Base-by-base conservation (phyloP, 2,329 filamentous ascomycete genomes). In the Cladosporium sp. region DNA sequence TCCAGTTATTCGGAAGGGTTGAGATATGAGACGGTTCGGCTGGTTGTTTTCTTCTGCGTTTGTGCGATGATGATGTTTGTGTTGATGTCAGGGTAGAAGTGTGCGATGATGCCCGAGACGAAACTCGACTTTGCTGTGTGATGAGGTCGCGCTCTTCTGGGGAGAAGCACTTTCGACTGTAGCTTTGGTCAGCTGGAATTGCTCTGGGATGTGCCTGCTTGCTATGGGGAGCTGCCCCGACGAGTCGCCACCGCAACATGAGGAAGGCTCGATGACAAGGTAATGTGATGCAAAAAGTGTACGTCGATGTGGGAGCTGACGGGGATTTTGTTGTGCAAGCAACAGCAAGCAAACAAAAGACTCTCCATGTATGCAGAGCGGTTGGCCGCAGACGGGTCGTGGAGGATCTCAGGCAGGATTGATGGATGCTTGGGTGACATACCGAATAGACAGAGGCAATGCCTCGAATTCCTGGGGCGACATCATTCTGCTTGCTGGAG, bases 121-220 rank as follows among this genome's bases (percentile, higher is more conserved):
- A 15, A 5, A 18, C 15, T 17, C n/a, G 43, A 19, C 45, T 41
- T 43, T 70, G 70, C 60, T 83, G 81, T 44, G 79, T 79, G 64
- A 89, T 82, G 60, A 82, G 80, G 52, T 87, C 75, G 52, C 85
- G 80, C 68, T 89, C 86, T 56, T 86, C 75, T 7, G 81, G 84
- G 27, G 85, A 87, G 71, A 89, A 88, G 71, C 86, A 88, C 80
- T 89, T 76, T 62, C 69, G 69, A 61, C 73, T 76, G 64, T 30
- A 27, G 24, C 39, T 17, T 18, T 42, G 22, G 51, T 61, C 43
- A 63, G 60, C 53, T 20, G 52, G 42, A 19, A 17, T 15, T 22
- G 37, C 38, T 17, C 11, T 12, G 32, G 17, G 19, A 11, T 27
- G 20, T 19, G 15, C 11, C 43, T 39, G 38, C 43, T 32, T 12